Conservation (phyloP, 176 grass and related monocot genomes). For the Metroxylon sagu region DNA sequence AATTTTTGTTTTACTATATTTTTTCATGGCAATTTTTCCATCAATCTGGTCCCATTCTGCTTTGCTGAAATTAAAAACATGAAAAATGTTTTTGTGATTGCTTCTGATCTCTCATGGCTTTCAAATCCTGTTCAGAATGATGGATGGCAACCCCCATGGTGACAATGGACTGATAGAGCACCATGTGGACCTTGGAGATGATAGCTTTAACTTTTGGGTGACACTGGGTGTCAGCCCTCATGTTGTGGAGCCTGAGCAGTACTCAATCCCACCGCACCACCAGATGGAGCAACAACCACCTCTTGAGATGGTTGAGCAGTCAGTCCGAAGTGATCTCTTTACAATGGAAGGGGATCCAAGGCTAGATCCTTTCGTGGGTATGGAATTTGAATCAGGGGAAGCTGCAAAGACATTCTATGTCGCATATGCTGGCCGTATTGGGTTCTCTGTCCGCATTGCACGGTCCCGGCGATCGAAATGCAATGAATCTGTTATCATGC, state of each 20-base stretch:
- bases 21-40: too few relatives aligned
- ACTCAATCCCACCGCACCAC: constrained; percentile 6
- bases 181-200: constrained; percentile 78
- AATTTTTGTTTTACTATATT: too few relatives aligned
- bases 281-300: constrained; percentile 18
- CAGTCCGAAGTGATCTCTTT: constrained; percentile 54
- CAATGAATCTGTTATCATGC: constrained; percentile 86
- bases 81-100: too few relatives aligned
- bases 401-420: constrained; percentile 96
- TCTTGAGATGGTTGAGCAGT: constrained; percentile 23
- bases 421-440: constrained; percentile 68
- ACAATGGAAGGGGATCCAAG: constrained; percentile 39
- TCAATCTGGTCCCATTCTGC: too few relatives aligned
- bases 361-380: constrained; percentile 67
- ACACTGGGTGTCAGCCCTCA: constrained; percentile 77
- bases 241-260: constrained; percentile 41
- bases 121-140: too few relatives aligned
- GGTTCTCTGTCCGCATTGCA: constrained; percentile 76
- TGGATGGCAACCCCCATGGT: too few relatives aligned
- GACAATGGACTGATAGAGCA: too few relatives aligned
- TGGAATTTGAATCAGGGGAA: constrained; percentile 91
- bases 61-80: too few relatives aligned
- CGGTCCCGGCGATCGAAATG: constrained; percentile 72
- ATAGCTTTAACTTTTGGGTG: constrained; percentile 95
- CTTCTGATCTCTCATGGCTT: too few relatives aligned